Evolutionary conservation across 78 protist species (phyloP), one percentile per base, ranked within the genome.

Genomic region (Tieghemostelium lacteum): DNA sequence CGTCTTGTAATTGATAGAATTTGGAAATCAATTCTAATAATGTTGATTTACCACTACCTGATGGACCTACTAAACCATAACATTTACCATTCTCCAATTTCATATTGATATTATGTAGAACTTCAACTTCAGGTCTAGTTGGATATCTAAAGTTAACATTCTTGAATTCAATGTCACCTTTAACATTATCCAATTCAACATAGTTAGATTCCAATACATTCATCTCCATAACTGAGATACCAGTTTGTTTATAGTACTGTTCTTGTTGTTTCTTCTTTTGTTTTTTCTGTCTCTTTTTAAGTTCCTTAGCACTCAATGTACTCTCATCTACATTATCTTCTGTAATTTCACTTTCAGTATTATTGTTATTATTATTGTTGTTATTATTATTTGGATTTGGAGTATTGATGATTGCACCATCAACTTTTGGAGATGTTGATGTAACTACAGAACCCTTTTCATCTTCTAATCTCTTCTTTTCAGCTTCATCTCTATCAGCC

Each of bases 1-100:
- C 87, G n/a, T 58, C 36, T 28, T 71, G 31, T 22, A 80, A 87
- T 50, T 88, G 89, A 66, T 94, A 95, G 60, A 73, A 78, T 36
- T 95, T 67, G 50, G 77, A 78, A 26, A 94, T 62, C 75, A 94
- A 92, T 34, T 58, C 88, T 22, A 92, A 55, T 3, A 65, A 22
- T 1, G 96, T 96, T 33, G 95, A 83, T 87, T 96, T 96, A 52
- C 98, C 98, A 8, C 91, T n/a, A 45, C 98, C 98, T 0, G 93
- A 67, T 26, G 86, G 69, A 75, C 98, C 98, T 42, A 95, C 96
- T 14, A 96, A 83, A 28, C 97, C 98, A 70, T 86, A 89, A 7
- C 94, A 77, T 63, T 85, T 50, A 19, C 98, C 98, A 29, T 92
- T 42, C 17, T 66, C 63, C 20, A 97, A 36, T 45, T 60, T 26